Evolutionary conservation across 371 early-diverging fungal genomes (phyloP), one percentile per base, ranked within the genome.

Genomic region (Lichtheimia hyalospora): DNA sequence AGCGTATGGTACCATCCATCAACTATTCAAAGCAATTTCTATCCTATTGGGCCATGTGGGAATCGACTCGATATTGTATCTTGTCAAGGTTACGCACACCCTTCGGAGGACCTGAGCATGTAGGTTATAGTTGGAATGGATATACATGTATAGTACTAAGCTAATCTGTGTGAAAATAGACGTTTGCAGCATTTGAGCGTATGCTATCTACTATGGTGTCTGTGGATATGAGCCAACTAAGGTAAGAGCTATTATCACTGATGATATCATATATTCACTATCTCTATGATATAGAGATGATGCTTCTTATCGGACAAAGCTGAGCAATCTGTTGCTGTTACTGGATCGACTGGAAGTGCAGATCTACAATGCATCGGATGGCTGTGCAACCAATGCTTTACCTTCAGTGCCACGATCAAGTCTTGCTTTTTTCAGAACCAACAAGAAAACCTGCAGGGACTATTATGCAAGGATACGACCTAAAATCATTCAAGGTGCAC

Each of bases 21-120:
- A 76, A 76, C 52, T 64, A 64, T 27, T 68, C 65, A 18, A 51
- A 56, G 10, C 42, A 77, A 12, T 57, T 86, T 10, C 61, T 89
- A 25, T 66, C 63, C 18, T 90, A 82, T 57, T 93, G 94, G 94
- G 84, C 81, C 0, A 67, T 87, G 40, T 92, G 92, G 92, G 92
- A 93, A 66, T 72, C 81, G 3, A 83, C 91, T 8, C 82, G 92
- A 28, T 91, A 86, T 60, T 90, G 89, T 57, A 81, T 92, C 25
- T 54, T 89, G 10, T 82, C 90, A 12, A 71, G 91, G 49, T 66
- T 92, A 54, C 75, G 89, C 13, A 92, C 92, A 3, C 89, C 92
- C 0, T 86, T 89, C 66, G 92, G 94, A 15, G 82, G 84, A 2
- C 91, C 92, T 2, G 83, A 84, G 43, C 90, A 91, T 71, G 80